phyloP scores from a whole-genome alignment of 345 rosid genomes.

The Boechera retrofracta region DNA sequence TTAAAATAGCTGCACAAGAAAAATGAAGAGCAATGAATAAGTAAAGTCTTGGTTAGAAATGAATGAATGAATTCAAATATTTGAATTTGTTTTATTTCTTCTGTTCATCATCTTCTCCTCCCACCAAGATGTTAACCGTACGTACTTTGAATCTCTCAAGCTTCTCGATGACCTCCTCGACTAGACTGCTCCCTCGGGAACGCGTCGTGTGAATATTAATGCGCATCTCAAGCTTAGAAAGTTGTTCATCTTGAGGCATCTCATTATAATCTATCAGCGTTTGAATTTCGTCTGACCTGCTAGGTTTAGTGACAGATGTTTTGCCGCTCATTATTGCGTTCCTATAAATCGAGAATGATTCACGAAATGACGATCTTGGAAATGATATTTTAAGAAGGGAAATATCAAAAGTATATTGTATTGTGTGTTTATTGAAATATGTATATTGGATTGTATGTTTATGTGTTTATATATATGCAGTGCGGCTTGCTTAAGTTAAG shows the following conservation, averaged over 20 bases:
- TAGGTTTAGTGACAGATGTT: neutral
- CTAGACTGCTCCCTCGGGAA: slow-evolving; percentile 41
- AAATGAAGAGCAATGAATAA: neutral
- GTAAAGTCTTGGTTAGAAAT: slow-evolving; percentile 1
- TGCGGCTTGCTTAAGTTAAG: neutral
- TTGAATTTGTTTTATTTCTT: slow-evolving; percentile 28
- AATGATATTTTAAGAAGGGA: slow-evolving; percentile 1
- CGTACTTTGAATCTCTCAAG: slow-evolving; percentile 49
- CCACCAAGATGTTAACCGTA: slow-evolving; percentile 42
- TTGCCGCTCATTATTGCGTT: slow-evolving; percentile 1
- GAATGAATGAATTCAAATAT: slow-evolving; percentile 12
- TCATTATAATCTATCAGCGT: neutral
- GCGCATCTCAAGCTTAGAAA: neutral
- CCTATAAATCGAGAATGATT: slow-evolving; percentile 15
- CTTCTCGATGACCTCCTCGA: slow-evolving; percentile 23
- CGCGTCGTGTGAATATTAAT: neutral
- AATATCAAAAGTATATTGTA: slow-evolving; percentile 2
- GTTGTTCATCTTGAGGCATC: slow-evolving; percentile 4
- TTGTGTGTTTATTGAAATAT: neutral
- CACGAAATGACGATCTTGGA: slow-evolving; percentile 9
- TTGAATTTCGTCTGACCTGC: neutral
- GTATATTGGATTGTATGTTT: slow-evolving; percentile 2
- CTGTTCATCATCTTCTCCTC: slow-evolving; percentile 31
- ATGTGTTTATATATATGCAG: slow-evolving; percentile 16
- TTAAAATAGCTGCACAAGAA: neutral